Evolutionary conservation across 805 yeast species (phyloP).

Genomic region (Starmerella tilneyi): DNA sequence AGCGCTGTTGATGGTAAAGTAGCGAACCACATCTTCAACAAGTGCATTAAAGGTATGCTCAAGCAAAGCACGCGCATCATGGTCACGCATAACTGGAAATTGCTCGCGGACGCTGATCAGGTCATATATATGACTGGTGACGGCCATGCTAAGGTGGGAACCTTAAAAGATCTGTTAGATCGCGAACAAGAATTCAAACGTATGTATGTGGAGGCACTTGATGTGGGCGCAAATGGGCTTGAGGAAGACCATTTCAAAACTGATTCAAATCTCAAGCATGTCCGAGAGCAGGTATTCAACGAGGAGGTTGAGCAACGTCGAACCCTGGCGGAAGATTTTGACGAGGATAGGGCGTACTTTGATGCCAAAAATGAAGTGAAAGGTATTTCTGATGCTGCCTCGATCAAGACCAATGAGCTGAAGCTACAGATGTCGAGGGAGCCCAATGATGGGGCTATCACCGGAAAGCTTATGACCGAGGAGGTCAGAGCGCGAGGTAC

Average conservation of each 20-base stretch:
- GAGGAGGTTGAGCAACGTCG: constrained; percentile 16
- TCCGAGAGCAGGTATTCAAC: constrained; percentile 19
- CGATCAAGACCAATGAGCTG: not conserved
- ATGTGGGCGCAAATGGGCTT: not conserved
- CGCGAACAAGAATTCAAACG: constrained; percentile 10
- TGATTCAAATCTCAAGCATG: constrained; percentile 20
- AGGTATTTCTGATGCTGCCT: not conserved
- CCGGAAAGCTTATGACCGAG: constrained; percentile 26
- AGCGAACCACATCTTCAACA: constrained; percentile 62
- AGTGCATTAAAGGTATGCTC: constrained; percentile 54
- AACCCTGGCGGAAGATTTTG: constrained; percentile 8
- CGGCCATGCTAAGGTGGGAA: constrained; percentile 51
- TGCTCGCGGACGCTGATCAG: constrained; percentile 59
- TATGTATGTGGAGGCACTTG: constrained; percentile 9
- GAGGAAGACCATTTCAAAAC: not conserved
- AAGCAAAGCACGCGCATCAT: constrained; percentile 53
- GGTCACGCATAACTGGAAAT: constrained; percentile 75
- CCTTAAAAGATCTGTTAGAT: constrained; percentile 42
- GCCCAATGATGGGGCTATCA: constrained; percentile 14
- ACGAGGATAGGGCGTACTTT: not conserved
- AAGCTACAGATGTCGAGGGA: constrained; percentile 14
- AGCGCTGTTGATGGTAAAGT: constrained; percentile 86
- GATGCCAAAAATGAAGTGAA: not conserved
- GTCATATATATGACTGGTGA: constrained; percentile 55
- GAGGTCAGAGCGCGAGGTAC: constrained; percentile 28